Evolutionary conservation across 305 asterid genomes (phyloP).

Genomic region (Fraxinus xanthoxyloides): DNA sequence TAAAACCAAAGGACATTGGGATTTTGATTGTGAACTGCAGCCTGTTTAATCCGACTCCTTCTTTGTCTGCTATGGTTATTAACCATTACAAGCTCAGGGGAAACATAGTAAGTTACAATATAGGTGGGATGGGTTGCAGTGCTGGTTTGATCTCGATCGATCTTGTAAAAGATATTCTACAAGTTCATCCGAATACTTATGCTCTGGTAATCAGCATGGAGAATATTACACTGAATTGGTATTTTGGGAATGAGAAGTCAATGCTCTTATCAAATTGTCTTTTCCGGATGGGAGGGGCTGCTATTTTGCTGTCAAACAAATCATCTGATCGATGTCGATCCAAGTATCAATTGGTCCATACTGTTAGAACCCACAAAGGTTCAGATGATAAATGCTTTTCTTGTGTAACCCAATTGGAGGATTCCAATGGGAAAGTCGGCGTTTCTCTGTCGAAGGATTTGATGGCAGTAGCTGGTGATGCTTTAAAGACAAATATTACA

Average conservation of each 20-base stretch:
- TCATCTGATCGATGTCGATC: conserved; percentile 30
- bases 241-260: conserved; percentile 43
- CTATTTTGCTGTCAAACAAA: no score
- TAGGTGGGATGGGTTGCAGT: conserved; percentile 54
- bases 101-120: conserved; percentile 37
- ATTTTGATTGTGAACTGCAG: no score
- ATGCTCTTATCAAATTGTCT: conserved; percentile 35
- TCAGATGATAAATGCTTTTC: conserved; percentile 64
- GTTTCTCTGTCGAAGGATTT: conserved; percentile 45
- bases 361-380: conserved; percentile 76
- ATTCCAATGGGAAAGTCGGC: conserved; percentile 46
- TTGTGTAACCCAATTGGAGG: conserved; percentile 69
- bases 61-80: conserved; percentile 43
- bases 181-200: conserved; percentile 38
- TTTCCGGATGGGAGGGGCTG: no score
- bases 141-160: no score
- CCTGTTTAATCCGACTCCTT: conserved; percentile 45
- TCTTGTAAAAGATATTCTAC: conserved; percentile 39
- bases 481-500: conserved; percentile 61
- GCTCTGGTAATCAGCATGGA: conserved; percentile 43
- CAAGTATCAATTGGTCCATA: conserved; percentile 62
- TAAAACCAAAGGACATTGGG: no score
- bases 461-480: conserved; percentile 78
- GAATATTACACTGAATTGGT: conserved; percentile 42
- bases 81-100: conserved; percentile 45